Conservation (phyloP, 495 filamentous ascomycete genomes). For the Penicillium cosmopolitanum region DNA sequence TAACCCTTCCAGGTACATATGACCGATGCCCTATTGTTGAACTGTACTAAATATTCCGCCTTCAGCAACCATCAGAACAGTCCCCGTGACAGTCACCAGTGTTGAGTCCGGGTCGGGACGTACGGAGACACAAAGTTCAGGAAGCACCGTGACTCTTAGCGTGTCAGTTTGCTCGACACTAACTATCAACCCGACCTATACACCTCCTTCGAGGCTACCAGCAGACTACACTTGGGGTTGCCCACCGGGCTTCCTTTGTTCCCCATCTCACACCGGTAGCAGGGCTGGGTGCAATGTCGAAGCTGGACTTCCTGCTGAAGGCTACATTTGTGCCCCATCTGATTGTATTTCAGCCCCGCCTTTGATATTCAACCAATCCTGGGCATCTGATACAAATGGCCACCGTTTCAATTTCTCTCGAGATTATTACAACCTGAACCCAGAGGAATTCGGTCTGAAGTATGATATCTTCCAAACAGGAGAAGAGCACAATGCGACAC, state of each 20-base stretch:
- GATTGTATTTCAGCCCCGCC: constrained; percentile 56
- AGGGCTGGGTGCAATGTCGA: constrained; percentile 56
- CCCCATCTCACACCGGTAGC: constrained; percentile 26
- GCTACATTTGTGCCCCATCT: constrained; percentile 56
- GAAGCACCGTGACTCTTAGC: constrained; percentile 7
- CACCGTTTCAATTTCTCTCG: constrained; percentile 51
- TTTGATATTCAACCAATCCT: constrained; percentile 34
- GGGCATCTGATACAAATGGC: constrained; percentile 32
- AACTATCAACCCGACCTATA: constrained; percentile 39
- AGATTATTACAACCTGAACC: constrained; percentile 68
- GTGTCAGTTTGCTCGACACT: constrained; percentile 37
- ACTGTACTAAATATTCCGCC: background rate
- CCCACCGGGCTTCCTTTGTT: constrained; percentile 63
- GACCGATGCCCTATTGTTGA: too few species aligned
- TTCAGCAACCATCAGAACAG: constrained; percentile 23
- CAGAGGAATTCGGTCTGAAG: constrained; percentile 62
- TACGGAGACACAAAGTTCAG: constrained; percentile 10
- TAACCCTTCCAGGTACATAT: constrained; percentile 14
- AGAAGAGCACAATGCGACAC: constrained; percentile 3
- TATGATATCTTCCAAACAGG: constrained; percentile 58
- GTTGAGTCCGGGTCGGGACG: constrained; percentile 3
- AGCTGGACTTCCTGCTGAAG: constrained; percentile 51
- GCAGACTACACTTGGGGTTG: constrained; percentile 59
- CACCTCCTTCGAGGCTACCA: constrained; percentile 31
- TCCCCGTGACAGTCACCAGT: constrained; percentile 9